Conservation (phyloP, 352 stramenopile species). For the Phytophthora cactorum region DNA sequence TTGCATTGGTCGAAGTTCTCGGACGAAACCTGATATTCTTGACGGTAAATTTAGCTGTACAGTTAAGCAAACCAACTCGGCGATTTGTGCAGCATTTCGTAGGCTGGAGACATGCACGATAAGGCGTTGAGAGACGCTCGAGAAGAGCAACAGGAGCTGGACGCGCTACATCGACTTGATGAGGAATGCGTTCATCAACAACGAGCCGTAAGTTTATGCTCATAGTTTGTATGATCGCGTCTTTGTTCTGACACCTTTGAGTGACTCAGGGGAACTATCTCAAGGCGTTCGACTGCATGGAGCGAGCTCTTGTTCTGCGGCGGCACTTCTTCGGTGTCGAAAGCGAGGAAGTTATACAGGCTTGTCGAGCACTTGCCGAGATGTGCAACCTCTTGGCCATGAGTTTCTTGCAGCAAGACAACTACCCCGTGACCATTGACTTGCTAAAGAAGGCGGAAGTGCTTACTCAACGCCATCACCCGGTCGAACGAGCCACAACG, state of each 20-base stretch:
- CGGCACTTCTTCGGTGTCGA: slow-evolving; percentile 94
- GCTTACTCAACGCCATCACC: slow-evolving; percentile 82
- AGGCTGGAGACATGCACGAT: slow-evolving; percentile 14
- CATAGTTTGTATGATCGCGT: background rate
- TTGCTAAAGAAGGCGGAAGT: slow-evolving; percentile 95
- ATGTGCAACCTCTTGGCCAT: slow-evolving; percentile 95
- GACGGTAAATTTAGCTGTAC: slow-evolving; percentile 21
- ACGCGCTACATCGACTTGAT: slow-evolving; percentile 90
- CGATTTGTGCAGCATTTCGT: background rate
- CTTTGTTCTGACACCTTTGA: background rate
- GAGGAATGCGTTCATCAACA: slow-evolving; percentile 91
- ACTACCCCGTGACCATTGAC: slow-evolving; percentile 92
- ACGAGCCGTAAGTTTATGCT: slow-evolving; percentile 49
- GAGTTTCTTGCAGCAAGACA: slow-evolving; percentile 94
- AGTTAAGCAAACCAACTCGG: background rate
- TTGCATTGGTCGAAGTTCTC: background rate
- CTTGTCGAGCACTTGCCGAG: slow-evolving; percentile 90
- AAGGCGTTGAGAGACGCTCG: slow-evolving; percentile 47
- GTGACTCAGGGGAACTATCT: slow-evolving; percentile 87
- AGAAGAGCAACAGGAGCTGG: slow-evolving; percentile 80
- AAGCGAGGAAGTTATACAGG: slow-evolving; percentile 82
- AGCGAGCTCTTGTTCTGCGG: slow-evolving; percentile 89
- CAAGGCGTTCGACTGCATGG: slow-evolving; percentile 93
- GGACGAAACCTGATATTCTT: too few relatives aligned
- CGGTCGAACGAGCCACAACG: slow-evolving; percentile 85